A percentile compares a stretch with the other conserved stretches of the same genome.
phyloP scores from a whole-genome alignment of 306 rosid genomes.

The Hippophae tibetana region DNA sequence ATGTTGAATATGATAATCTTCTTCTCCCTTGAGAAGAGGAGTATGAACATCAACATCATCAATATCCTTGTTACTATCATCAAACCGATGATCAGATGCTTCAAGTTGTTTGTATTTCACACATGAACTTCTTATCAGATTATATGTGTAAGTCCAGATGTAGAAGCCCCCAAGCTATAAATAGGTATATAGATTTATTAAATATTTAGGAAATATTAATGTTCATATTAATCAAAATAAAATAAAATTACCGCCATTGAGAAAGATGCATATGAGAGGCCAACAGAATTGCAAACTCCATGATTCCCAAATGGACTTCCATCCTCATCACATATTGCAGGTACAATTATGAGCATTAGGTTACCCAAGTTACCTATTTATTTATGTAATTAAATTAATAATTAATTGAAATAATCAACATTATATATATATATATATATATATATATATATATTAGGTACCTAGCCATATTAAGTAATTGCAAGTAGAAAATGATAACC shows the following conservation, averaged over 20 bases:
- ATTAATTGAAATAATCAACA: background rate
- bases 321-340: slow-evolving; percentile 67
- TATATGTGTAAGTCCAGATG: slow-evolving; percentile 75
- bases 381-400: background rate
- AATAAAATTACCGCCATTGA: slow-evolving; percentile 71
- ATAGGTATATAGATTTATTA: slow-evolving; percentile 5
- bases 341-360: slow-evolving; percentile 63
- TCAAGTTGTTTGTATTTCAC: slow-evolving; percentile 36
- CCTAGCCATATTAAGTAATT: too few relatives aligned
- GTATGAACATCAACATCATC: slow-evolving; percentile 34
- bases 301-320: slow-evolving; percentile 70
- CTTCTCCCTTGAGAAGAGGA: slow-evolving; percentile 40
- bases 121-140: slow-evolving; percentile 37
- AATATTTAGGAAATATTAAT: background rate
- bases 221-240: background rate
- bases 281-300: slow-evolving; percentile 34
- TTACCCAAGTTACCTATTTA: slow-evolving; percentile 84
- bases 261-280: slow-evolving; percentile 76
- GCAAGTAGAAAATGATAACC: slow-evolving; percentile 26
- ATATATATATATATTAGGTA: background rate
- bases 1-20: slow-evolving; percentile 15
- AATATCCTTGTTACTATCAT: slow-evolving; percentile 28
- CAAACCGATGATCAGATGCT: slow-evolving; percentile 24
- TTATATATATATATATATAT: background rate
- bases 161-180: slow-evolving; percentile 74